Base-by-base conservation (phyloP, 768 basidiomycete species). In the Rhizopogon vinicolor region DNA sequence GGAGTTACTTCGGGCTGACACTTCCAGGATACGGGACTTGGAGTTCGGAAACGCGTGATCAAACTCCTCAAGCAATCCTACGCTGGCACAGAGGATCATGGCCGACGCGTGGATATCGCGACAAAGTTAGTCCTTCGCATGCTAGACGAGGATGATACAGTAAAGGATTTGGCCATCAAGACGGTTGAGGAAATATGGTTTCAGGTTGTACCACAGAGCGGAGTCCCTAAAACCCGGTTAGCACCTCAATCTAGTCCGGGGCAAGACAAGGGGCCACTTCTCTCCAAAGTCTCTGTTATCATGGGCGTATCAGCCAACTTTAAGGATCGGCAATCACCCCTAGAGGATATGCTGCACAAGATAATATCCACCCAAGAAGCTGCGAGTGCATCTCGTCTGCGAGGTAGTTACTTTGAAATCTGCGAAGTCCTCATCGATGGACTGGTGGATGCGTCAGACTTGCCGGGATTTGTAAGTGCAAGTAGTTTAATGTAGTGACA, bases 181-280 rank as follows among this genome's bases (percentile, higher is more conserved):
- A 86, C 92, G 0, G 72, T 98, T 39, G 93, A 95, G 61, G 95
- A 98, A 59, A 73, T 98, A 3, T 94, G 94, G 91, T 96, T 98
- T 66, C 77, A 80, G 42, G 72, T 69, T 19, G 29, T 61, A 7
- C 44, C 63, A 3, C 60, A 70, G 10, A 69, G 75, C 1, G 44
- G 19, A 6, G 68, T 73, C 7, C 61, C 72, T 41, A 85, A 80
- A 60, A 64, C 72, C 41, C 72, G 74, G 40, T 52, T 59, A 7
- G 54, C 68, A 0, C 62, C 60, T 1, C 54, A 70, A 3, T 60
- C 71, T 4, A 63, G 58, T 25, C 69, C 67, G 31, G 51, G 67
- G 3, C 75, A 75, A 31, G 84, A 84, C 55, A 89, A 85, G 67
- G 73, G 74, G 3, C 70, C 74, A 49, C 72, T 86, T 10, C 74